phyloP scores from a whole-genome alignment of 164 flowering plant species.

The Liquidambar formosana region DNA sequence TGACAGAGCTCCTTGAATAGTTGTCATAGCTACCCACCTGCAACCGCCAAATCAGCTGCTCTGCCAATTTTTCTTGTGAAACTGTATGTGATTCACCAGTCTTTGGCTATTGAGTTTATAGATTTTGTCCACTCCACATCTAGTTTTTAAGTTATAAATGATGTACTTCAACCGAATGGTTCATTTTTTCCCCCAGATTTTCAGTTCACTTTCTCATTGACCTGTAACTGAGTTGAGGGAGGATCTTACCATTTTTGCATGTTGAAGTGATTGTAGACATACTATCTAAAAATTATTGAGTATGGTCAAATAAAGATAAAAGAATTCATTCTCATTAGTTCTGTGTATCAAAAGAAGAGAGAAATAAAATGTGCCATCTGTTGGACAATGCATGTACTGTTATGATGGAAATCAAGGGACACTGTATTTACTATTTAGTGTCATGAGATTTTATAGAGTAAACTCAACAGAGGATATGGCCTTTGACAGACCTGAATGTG shows the following conservation, averaged over 20 bases:
- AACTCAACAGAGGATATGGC: no score
- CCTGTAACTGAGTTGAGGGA: no score
- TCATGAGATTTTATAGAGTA: no score
- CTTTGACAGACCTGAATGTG: no score
- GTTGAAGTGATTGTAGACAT: not conserved
- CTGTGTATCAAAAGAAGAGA: no score
- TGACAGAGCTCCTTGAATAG: constrained; percentile 83
- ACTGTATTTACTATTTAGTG: no score
- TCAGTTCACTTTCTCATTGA: not conserved
- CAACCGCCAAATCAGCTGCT: not conserved
- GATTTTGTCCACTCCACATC: not conserved
- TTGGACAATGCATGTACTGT: no score
- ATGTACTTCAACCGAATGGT: not conserved
- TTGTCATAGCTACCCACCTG: not conserved
- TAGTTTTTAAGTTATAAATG: not conserved
- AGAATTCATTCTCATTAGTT: not conserved
- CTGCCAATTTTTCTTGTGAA: not conserved
- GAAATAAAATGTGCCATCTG: no score
- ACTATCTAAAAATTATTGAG: not conserved
- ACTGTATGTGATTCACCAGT: no score
- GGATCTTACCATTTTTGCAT: not conserved
- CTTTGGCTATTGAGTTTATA: not conserved
- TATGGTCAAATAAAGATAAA: not conserved
- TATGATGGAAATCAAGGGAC: no score
- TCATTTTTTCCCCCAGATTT: not conserved